Evolutionary conservation across 2,329 filamentous ascomycete species (phyloP).

Genomic region (Sordariomycetes sp.): DNA sequence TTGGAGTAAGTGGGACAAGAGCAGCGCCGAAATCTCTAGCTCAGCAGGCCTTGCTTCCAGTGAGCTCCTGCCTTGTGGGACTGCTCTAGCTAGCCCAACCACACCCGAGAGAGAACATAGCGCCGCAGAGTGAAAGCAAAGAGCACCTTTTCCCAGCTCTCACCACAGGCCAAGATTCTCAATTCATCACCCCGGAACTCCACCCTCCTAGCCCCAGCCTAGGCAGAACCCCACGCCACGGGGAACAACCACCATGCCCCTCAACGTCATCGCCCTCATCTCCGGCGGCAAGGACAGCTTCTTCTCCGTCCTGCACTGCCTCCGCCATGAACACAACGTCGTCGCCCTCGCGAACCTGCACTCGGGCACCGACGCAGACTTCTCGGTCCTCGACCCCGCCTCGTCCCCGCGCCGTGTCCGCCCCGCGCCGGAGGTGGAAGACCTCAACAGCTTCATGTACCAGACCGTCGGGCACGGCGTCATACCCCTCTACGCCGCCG

Average conservation of each 20-base stretch:
- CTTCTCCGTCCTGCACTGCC: slow-evolving; percentile 82
- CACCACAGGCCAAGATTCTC: background rate
- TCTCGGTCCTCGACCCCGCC: slow-evolving; percentile 6
- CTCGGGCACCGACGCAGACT: slow-evolving; percentile 25
- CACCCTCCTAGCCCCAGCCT: background rate
- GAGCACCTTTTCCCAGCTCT: too few species aligned
- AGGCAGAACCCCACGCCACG: background rate
- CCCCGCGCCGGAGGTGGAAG: slow-evolving; percentile 14
- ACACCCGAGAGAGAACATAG: too few species aligned
- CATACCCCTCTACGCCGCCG: slow-evolving; percentile 70
- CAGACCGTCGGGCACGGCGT: slow-evolving; percentile 88
- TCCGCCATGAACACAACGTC: slow-evolving; percentile 71
- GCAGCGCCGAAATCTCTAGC: too few species aligned
- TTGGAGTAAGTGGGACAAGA: too few species aligned
- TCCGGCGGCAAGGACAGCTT: slow-evolving; percentile 97
- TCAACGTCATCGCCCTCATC: slow-evolving; percentile 80
- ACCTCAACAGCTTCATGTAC: slow-evolving; percentile 98
- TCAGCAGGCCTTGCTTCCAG: too few species aligned
- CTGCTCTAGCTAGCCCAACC: too few species aligned
- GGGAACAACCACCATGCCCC: slow-evolving; percentile 20
- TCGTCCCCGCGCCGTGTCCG: slow-evolving; percentile 4
- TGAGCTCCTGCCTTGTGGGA: too few species aligned
- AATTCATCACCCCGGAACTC: background rate
- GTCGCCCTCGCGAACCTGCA: slow-evolving; percentile 84
- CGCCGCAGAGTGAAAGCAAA: too few species aligned